Conservation (phyloP, 345 rosid species). For the Populus davidiana region DNA sequence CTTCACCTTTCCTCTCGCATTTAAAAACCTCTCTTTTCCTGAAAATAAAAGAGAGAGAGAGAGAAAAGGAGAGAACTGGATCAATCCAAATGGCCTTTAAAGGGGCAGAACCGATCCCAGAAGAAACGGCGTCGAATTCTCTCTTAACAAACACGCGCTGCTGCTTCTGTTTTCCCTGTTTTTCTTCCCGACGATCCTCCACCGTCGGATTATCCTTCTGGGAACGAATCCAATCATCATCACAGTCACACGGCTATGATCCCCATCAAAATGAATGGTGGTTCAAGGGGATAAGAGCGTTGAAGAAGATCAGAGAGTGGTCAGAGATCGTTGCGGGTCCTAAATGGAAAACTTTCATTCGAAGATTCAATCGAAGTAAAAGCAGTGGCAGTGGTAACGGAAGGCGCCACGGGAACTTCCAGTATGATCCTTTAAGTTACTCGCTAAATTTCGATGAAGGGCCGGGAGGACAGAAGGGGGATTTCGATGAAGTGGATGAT, state of each 20-base stretch:
- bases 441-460: constrained; percentile 82
- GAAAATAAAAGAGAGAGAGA: neutral
- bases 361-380: constrained; percentile 68
- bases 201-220: constrained; percentile 48
- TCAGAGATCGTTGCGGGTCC: constrained; percentile 98
- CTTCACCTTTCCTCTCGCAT: neutral
- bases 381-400: constrained; percentile 16
- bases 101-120: neutral
- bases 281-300: constrained; percentile 44
- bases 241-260: constrained; percentile 17
- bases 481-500: neutral
- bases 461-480: constrained; percentile 6
- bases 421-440: constrained; percentile 85
- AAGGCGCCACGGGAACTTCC: constrained; percentile 52
- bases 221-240: constrained; percentile 42
- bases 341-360: constrained; percentile 87
- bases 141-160: constrained; percentile 33
- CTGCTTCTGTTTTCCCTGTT: constrained; percentile 62
- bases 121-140: constrained; percentile 11
- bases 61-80: neutral
- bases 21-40: neutral
- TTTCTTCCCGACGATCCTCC: constrained; percentile 35
- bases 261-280: constrained; percentile 36
- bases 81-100: neutral
- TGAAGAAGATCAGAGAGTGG: constrained; percentile 73